Conservation (phyloP, 2,329 filamentous ascomycete genomes). For the Pyricularia grisea region DNA sequence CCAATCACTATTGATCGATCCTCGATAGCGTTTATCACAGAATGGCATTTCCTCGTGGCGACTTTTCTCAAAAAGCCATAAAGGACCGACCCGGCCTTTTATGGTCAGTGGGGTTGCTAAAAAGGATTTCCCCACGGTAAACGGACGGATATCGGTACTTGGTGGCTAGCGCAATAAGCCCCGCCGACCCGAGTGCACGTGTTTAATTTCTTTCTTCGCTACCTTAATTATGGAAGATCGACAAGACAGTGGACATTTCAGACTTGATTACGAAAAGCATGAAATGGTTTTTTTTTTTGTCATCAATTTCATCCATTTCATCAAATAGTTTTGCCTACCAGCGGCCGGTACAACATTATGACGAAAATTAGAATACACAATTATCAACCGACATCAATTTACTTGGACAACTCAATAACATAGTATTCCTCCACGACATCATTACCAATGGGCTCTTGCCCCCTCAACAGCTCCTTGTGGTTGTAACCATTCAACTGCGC, state of each 20-base stretch:
- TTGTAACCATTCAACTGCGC: background rate
- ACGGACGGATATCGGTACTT: background rate
- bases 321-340: background rate
- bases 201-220: background rate
- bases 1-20: background rate
- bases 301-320: background rate
- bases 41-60: no score
- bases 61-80: background rate
- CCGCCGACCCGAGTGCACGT: background rate
- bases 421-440: constrained; percentile 6
- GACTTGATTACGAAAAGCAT: no score
- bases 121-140: background rate
- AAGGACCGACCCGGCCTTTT: background rate
- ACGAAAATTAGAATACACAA: background rate
- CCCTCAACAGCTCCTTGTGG: constrained; percentile 3
- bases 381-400: background rate
- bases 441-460: constrained; percentile 5
- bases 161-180: background rate
- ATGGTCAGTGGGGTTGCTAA: background rate
- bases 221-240: no score
- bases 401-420: background rate
- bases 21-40: background rate
- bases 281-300: no score
- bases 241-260: no score
- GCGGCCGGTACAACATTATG: background rate